Conservation (phyloP, 345 rosid species). For the Lagerstroemia speciosa region DNA sequence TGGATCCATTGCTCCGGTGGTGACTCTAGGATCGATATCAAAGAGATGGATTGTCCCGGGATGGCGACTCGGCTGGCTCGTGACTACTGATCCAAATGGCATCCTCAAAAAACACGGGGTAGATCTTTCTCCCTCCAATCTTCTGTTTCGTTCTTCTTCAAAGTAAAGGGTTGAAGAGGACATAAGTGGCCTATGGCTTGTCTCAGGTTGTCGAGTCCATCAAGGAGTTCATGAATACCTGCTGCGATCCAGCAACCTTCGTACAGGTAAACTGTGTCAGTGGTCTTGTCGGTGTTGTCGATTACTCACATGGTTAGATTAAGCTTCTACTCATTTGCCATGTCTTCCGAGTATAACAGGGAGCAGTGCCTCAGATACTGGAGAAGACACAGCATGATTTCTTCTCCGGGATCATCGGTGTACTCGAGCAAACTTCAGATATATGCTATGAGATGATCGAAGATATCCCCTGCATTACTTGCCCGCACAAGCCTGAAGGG, state of each 20-base stretch:
- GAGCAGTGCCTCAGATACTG: conserved; percentile 38
- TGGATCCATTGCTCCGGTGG: conserved; percentile 41
- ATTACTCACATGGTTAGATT: neutral
- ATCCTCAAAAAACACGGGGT: conserved; percentile 31
- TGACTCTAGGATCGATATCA: conserved; percentile 53
- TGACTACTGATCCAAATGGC: conserved; percentile 30
- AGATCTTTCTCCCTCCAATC: neutral
- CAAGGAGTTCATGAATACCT: conserved; percentile 5
- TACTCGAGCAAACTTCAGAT: conserved; percentile 31
- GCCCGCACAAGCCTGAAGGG: conserved; percentile 40
- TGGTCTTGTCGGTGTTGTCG: neutral
- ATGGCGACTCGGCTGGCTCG: conserved; percentile 61
- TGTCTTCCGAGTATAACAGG: conserved; percentile 10
- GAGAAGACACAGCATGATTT: conserved; percentile 29
- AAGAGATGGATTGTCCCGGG: conserved; percentile 65
- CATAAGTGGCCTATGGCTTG: neutral
- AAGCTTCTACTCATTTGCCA: neutral
- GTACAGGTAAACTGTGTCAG: conserved; percentile 34
- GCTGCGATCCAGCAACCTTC: conserved; percentile 33
- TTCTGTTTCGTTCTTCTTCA: neutral
- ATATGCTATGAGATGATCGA: conserved; percentile 23
- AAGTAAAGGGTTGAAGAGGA: neutral
- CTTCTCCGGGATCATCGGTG: conserved; percentile 19
- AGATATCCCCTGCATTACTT: conserved; percentile 41
- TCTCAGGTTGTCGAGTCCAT: conserved; percentile 23